Evolutionary conservation across 139 green algal genomes (phyloP).

Genomic region (Bryopsis sp.): DNA sequence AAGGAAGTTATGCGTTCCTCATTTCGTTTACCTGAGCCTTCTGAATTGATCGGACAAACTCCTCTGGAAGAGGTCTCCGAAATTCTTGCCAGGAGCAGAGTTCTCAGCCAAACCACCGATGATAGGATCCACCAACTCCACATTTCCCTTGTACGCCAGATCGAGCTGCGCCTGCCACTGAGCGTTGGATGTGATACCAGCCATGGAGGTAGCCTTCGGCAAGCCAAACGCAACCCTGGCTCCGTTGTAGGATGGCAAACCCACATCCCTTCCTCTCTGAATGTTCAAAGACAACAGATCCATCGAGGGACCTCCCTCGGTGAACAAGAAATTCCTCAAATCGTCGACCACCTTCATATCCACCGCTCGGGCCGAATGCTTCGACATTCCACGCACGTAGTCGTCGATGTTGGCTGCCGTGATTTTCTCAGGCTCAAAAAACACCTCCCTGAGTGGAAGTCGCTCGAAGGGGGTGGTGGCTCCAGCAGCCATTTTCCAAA

Average conservation of each 20-base stretch:
- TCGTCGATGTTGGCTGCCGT: not conserved
- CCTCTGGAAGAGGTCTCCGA: constrained; percentile 9
- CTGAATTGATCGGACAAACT: not conserved
- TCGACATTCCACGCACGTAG: not conserved
- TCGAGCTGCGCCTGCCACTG: not conserved
- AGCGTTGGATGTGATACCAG: not conserved
- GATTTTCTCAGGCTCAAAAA: not conserved
- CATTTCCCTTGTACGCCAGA: not conserved
- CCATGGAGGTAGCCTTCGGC: not conserved
- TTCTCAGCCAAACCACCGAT: constrained; percentile 14
- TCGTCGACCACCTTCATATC: not conserved
- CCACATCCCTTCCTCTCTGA: not conserved
- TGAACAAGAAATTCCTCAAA: not conserved
- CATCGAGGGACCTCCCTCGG: not conserved
- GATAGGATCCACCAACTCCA: constrained; percentile 5
- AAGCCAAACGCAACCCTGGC: constrained; percentile 7
- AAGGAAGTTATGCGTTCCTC: no score
- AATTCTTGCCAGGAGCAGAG: not conserved
- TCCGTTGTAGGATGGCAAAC: constrained; percentile 9
- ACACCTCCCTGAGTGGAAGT: not conserved
- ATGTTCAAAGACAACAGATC: constrained; percentile 10
- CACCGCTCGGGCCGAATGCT: not conserved
- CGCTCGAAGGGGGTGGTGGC: no score
- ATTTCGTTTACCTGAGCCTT: constrained; percentile 9
- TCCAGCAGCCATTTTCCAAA: not conserved